Conservation (phyloP, 495 filamentous ascomycete species). For the Penicillium lagena region DNA sequence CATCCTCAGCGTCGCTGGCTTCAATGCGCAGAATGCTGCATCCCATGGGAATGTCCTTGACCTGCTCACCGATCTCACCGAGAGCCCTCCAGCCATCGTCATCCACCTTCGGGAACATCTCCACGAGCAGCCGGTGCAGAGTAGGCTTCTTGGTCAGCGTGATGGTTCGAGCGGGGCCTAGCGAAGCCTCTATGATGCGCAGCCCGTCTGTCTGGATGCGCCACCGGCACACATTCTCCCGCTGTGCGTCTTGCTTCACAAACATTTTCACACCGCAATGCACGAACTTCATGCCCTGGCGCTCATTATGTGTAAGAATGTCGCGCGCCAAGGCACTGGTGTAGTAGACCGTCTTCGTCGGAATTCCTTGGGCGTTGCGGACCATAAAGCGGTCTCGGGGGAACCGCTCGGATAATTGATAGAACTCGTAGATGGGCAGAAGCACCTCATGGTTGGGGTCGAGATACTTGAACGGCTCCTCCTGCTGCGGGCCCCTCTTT, state of each 20-base stretch:
- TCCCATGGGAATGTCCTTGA: constrained; percentile 73
- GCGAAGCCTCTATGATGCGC: constrained; percentile 78
- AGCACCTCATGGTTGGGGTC: constrained; percentile 66
- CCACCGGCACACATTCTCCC: constrained; percentile 79
- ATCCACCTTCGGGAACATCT: constrained; percentile 89
- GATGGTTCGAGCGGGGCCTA: constrained; percentile 73
- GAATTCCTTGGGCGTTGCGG: constrained; percentile 76
- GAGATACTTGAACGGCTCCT: constrained; percentile 92
- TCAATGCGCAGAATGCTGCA: constrained; percentile 87
- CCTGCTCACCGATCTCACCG: constrained; percentile 81
- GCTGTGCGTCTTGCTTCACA: constrained; percentile 91
- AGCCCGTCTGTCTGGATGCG: constrained; percentile 92
- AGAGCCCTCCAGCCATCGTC: constrained; percentile 63
- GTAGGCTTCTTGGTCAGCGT: constrained; percentile 67
- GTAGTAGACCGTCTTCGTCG: constrained; percentile 91
- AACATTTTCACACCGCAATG: constrained; percentile 98
- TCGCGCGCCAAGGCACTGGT: constrained; percentile 76
- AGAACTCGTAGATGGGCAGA: constrained; percentile 69
- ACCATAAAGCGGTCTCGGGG: constrained; percentile 91
- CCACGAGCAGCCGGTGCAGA: constrained; percentile 69
- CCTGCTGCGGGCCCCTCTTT: constrained; percentile 49
- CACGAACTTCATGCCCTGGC: constrained; percentile 86
- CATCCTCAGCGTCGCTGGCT: constrained; percentile 59
- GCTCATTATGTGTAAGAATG: constrained; percentile 78
- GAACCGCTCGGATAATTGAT: constrained; percentile 73